Conservation (phyloP, 1,284 basidiomycete species). For the Austroboletus niveus region DNA sequence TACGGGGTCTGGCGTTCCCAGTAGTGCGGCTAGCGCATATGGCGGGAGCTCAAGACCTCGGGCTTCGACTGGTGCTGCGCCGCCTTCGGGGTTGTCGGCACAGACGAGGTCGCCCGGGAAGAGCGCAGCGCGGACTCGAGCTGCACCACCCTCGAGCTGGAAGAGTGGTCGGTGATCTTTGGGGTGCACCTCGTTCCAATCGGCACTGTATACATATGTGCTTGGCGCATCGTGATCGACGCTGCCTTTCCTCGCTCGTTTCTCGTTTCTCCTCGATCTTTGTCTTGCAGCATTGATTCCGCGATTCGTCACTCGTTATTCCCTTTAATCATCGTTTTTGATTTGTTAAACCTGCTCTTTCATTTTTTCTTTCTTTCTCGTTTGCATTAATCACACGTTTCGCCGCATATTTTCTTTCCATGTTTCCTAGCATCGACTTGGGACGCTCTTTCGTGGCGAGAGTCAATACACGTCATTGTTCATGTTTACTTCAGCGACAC, state of each 20-base stretch:
- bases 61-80: constrained; percentile 21
- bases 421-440: too few relatives aligned
- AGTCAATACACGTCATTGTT: too few relatives aligned
- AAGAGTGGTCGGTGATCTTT: constrained; percentile 24
- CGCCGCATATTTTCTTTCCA: too few relatives aligned
- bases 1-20: constrained; percentile 2
- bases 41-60: constrained; percentile 27
- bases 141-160: constrained; percentile 33
- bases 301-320: background rate
- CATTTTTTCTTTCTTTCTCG: background rate
- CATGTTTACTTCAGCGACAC: too few relatives aligned
- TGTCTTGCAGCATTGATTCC: background rate
- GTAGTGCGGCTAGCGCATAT: constrained; percentile 16
- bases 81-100: constrained; percentile 13
- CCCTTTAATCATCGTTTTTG: constrained; percentile 3
- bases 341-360: background rate
- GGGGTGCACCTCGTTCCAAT: too few relatives aligned
- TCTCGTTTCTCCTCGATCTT: constrained; percentile 7
- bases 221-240: background rate
- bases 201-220: background rate
- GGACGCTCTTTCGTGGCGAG: too few relatives aligned
- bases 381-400: too few relatives aligned
- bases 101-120: constrained; percentile 14
- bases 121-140: constrained; percentile 5
- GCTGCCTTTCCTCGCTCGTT: constrained; percentile 7